Evolutionary conservation across 441 rosid species (phyloP).

Genomic region (Gossypium davidsonii): DNA sequence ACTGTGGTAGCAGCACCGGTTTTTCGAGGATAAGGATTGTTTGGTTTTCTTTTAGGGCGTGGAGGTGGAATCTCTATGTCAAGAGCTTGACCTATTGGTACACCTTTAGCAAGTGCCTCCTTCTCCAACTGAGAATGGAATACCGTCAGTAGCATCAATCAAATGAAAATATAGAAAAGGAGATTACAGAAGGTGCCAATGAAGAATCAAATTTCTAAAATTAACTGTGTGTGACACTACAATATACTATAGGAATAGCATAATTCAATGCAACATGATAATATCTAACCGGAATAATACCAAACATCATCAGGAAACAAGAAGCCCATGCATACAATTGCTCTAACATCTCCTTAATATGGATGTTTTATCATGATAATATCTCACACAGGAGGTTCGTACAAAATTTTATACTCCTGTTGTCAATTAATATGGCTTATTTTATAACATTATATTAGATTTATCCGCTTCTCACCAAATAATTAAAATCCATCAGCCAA

Average conservation of each 20-base stretch:
- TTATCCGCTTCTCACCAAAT: neutral
- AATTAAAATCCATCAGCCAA: neutral
- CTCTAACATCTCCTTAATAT: neutral
- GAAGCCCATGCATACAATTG: neutral
- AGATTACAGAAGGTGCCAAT: neutral
- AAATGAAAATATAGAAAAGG: slow-evolving; percentile 2
- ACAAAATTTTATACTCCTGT: neutral
- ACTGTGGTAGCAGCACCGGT: slow-evolving; percentile 39
- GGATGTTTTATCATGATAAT: neutral
- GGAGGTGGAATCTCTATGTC: slow-evolving; percentile 96
- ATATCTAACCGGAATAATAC: neutral
- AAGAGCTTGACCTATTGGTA: slow-evolving; percentile 66
- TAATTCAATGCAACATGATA: neutral
- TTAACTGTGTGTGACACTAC: too few species aligned
- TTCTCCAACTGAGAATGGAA: slow-evolving; percentile 71
- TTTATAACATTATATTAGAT: neutral
- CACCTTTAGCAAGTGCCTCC: slow-evolving; percentile 84
- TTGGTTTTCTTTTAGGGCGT: slow-evolving; percentile 89
- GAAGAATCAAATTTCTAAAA: neutral
- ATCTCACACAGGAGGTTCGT: neutral
- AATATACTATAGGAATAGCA: neutral
- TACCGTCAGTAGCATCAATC: slow-evolving; percentile 4
- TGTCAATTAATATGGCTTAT: neutral
- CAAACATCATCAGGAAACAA: neutral
- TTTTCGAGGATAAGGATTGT: slow-evolving; percentile 91